phyloP scores from a whole-genome alignment of 2,329 filamentous ascomycete genomes.

The Westerdykella sp. region DNA sequence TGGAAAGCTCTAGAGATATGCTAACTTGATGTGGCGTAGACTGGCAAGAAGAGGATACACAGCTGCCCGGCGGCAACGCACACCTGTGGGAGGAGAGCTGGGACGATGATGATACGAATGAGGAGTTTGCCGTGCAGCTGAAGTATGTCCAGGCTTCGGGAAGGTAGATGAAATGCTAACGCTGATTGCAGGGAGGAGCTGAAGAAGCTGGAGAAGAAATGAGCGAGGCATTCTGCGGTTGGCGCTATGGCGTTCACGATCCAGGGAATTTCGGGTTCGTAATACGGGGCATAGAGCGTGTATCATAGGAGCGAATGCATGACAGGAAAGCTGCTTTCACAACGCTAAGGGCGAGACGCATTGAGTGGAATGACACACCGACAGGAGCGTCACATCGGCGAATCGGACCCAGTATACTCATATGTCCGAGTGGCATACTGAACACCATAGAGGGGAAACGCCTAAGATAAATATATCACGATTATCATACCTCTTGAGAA shows the following conservation, averaged over 20 bases:
- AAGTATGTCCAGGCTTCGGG: slow-evolving; percentile 55
- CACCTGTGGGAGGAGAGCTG: slow-evolving; percentile 99
- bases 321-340: not conserved
- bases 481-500: not conserved
- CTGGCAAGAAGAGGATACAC: slow-evolving; percentile 87
- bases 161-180: not conserved
- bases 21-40: slow-evolving; percentile 44
- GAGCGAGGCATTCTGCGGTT: slow-evolving; percentile 4
- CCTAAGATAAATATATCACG: not conserved
- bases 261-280: too few species aligned
- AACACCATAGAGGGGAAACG: not conserved
- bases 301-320: too few species aligned
- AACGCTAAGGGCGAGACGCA: too few species aligned
- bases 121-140: slow-evolving; percentile 92
- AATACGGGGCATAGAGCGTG: too few species aligned
- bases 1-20: not conserved
- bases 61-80: slow-evolving; percentile 67
- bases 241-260: too few species aligned
- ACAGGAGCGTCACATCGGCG: too few species aligned
- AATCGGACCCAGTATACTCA: too few species aligned
- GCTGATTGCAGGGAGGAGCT: slow-evolving; percentile 65
- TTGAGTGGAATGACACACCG: too few species aligned
- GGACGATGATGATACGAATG: slow-evolving; percentile 96
- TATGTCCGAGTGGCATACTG: too few species aligned
- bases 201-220: slow-evolving; percentile 82